These are phyloP conservation scores for Perkinsus olseni DNA, from an alignment of 169 alveolate genomes.

Conservation along the genomic window DNA sequence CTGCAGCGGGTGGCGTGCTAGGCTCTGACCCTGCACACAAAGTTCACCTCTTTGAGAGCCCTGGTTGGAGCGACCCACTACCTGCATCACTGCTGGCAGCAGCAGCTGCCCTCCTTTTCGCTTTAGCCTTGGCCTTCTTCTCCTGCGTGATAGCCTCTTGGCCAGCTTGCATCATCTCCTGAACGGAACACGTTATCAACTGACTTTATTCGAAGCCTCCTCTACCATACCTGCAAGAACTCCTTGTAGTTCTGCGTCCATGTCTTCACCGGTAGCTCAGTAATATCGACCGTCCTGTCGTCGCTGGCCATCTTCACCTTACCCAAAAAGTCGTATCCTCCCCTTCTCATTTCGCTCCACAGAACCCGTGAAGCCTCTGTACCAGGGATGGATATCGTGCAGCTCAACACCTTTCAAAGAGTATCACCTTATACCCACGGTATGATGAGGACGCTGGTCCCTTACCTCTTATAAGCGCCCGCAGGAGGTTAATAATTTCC, in stretches of 20 bases:
- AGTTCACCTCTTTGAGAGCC: background rate
- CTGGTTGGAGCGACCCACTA: background rate
- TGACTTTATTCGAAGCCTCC: background rate
- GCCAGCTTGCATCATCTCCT: conserved; percentile 1
- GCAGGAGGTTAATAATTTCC: conserved; percentile 85
- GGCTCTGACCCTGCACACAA: background rate
- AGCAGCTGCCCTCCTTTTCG: background rate
- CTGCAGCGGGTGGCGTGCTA: no score
- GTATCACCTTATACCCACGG: conserved; percentile 13
- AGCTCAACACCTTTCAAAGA: background rate
- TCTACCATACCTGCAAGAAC: conserved; percentile 65
- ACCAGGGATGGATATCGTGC: conserved; percentile 89
- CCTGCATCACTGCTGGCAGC: background rate
- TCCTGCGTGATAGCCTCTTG: background rate
- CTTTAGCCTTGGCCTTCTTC: background rate
- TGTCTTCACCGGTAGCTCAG: conserved; percentile 95
- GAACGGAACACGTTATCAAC: background rate
- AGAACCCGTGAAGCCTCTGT: conserved; percentile 88
- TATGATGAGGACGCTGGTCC: conserved; percentile 71
- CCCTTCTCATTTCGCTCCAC: conserved; percentile 65
- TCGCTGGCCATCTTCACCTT: conserved; percentile 36
- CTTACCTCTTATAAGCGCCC: conserved; percentile 52
- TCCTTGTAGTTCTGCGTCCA: conserved; percentile 95
- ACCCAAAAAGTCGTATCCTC: conserved; percentile 60
- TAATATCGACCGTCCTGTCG: conserved; percentile 55